Base-by-base conservation (phyloP, 805 yeast genomes). In the Candida railenensis region DNA sequence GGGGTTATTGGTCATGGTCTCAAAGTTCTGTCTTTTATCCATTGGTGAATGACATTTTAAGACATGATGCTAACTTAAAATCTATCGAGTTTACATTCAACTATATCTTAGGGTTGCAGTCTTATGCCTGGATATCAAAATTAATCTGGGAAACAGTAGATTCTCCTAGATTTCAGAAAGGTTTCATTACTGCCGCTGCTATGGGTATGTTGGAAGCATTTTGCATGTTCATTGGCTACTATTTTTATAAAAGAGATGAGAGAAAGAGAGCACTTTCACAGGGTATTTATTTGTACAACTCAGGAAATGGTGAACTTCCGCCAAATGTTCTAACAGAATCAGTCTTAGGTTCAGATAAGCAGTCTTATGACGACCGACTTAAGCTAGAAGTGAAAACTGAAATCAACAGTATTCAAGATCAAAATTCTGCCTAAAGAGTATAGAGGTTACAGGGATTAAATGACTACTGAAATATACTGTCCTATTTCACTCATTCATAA, bases 241-340 rank as follows among this genome's bases (percentile, higher is more conserved):
- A 62, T 48, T 61, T 68, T 42, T 81, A 78, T 62, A 81, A 78
- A 59, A 65, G 71, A 42, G 79, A 78, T 42, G 85, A 81, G 55
- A 71, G 69, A 52, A 62, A 54, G 34, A 61, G 65, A 45, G 79
- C 82, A 2, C 48, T 67, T 18, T 67, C 65, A 3, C 76, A 79
- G 51, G 83, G 83, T 28, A 78, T 80, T 34, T 67, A 66, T 37
- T 44, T 79, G 3, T 77, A 73, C 59, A 71, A 77, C 49, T 53
- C 58, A 22, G 56, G 54, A n/a, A 61, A 58, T 22, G 71, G 66
- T 22, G 65, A 60, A 22, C 3, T 22, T 3, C 39, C 33, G 3
- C 34, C 42, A 14, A 19, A 7, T 11, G 30, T 25, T 11, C 11
- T 25, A 25, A 11, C 9, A 11, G 30, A 25, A 7, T 11, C 30